Conservation (phyloP, 2,329 filamentous ascomycete genomes). For the Penicillium sp. region DNA sequence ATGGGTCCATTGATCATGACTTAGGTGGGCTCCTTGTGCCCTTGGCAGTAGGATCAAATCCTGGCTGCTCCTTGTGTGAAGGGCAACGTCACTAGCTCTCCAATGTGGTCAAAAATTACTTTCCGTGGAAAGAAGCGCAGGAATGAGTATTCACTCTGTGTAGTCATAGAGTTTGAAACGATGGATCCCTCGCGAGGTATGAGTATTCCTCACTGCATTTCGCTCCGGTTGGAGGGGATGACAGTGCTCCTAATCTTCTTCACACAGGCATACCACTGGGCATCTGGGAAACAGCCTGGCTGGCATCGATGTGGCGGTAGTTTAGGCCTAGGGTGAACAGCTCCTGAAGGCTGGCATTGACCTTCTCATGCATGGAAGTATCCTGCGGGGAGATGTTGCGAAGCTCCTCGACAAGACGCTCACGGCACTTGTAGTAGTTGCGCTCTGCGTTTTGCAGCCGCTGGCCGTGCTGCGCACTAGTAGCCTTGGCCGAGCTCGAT, state of each 20-base stretch:
- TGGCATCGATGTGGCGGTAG: slow-evolving; percentile 44
- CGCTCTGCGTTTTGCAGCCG: slow-evolving; percentile 43
- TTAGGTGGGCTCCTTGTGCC: neutral
- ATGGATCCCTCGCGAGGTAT: neutral
- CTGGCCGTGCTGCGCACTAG: slow-evolving; percentile 36
- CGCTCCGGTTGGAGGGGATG: slow-evolving; percentile 1
- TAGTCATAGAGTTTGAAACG: neutral
- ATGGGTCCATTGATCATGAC: neutral
- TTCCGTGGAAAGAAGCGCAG: slow-evolving; percentile 6
- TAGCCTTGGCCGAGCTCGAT: slow-evolving; percentile 33
- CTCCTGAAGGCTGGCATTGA: slow-evolving; percentile 46
- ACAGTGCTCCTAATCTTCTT: slow-evolving; percentile 16
- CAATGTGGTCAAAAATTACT: neutral
- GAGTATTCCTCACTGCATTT: neutral
- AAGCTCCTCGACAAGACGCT: slow-evolving; percentile 40
- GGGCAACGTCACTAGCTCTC: neutral
- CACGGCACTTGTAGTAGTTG: slow-evolving; percentile 43
- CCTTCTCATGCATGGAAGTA: slow-evolving; percentile 42
- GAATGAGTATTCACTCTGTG: neutral
- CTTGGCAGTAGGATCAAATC: neutral
- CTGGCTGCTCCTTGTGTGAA: neutral
- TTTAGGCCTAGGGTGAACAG: slow-evolving; percentile 43
- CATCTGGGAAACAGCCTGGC: slow-evolving; percentile 38
- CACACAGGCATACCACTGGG: slow-evolving; percentile 34
- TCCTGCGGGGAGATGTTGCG: slow-evolving; percentile 41